Evolutionary conservation across 177 flowering plant species (phyloP), one percentile per base, ranked within the genome.

Genomic region (Vitis hybrid): DNA sequence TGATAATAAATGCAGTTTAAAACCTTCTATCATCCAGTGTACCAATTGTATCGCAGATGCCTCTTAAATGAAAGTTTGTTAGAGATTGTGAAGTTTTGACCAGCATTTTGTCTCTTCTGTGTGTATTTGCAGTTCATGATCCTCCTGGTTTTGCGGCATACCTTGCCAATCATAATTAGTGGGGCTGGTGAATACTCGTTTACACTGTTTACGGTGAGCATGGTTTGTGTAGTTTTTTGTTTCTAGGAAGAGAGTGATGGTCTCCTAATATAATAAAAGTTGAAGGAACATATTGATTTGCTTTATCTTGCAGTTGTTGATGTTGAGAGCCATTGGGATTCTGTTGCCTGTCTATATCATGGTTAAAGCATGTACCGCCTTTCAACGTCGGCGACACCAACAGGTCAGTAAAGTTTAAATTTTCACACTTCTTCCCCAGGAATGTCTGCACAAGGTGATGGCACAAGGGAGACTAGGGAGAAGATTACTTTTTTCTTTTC

Each of bases 121-220:
- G 30, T 73, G 56, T 14, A 12, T 68, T 12, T 84, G 76, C 87
- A 93, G 98, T 91, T 91, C 73, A 72, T 86, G 80, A 74, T 80
- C 75, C 91, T 93, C 64, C 83, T 93, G 74, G 82, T 91, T 51
- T 74, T 91, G 61, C 87, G 95, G 11, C 91, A 91, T 65, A 82
- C 89, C 12, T 82, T 93, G n/a, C 94, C 98, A 18, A 69, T 91
- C 70, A 41, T 90, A 58, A 35, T 85, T 18, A 75, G 67, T 71
- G 93, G 85, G 74, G 71, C 78, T 20, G 90, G 86, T 52, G 90
- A 86, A 46, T 83, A 85, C 73, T 82, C 96, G 1, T 51, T 84
- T 61, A 75, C 92, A 9, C 27, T 90, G 70, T 75, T 86, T 67
- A 79, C 71, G 67, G 93, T 92, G 63, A 83, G 86, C 11, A 20